These are phyloP conservation scores for Meyerozyma guilliermondii DNA, from an alignment of 1,139 yeast species.

Conservation along the genomic window DNA sequence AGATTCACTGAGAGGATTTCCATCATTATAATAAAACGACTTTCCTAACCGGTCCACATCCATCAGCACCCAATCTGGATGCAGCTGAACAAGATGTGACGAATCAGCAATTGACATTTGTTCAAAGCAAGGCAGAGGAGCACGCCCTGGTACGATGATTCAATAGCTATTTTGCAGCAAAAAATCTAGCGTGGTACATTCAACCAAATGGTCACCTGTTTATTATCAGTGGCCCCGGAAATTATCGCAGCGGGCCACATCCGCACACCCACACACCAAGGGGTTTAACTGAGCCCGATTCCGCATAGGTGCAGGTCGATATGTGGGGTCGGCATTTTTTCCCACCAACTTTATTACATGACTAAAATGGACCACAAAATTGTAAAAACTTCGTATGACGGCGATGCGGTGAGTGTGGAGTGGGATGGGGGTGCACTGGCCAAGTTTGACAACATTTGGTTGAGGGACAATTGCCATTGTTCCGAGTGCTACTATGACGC, in stretches of 20 bases:
- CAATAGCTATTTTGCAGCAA: background rate
- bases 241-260: background rate
- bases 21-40: constrained; percentile 40
- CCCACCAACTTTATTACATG: background rate
- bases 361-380: background rate
- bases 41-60: constrained; percentile 43
- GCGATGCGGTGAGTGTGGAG: constrained; percentile 1
- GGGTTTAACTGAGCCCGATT: background rate
- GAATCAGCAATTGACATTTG: background rate
- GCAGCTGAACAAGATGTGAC: constrained; percentile 8
- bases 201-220: background rate
- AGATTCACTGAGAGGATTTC: constrained; percentile 38
- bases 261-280: background rate
- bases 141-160: background rate
- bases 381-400: background rate
- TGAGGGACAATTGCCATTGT: constrained; percentile 69
- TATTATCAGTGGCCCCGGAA: background rate
- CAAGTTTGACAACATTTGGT: constrained; percentile 53
- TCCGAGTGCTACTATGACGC: constrained; percentile 51
- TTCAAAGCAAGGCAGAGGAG: background rate
- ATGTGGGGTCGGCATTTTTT: background rate
- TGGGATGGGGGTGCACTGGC: constrained; percentile 12
- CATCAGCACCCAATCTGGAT: constrained; percentile 48
- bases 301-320: background rate
- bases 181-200: background rate